Evolutionary conservation across 805 yeast species (phyloP), one percentile per base, ranked within the genome.

Genomic region (Diddensiella transvaalensis): DNA sequence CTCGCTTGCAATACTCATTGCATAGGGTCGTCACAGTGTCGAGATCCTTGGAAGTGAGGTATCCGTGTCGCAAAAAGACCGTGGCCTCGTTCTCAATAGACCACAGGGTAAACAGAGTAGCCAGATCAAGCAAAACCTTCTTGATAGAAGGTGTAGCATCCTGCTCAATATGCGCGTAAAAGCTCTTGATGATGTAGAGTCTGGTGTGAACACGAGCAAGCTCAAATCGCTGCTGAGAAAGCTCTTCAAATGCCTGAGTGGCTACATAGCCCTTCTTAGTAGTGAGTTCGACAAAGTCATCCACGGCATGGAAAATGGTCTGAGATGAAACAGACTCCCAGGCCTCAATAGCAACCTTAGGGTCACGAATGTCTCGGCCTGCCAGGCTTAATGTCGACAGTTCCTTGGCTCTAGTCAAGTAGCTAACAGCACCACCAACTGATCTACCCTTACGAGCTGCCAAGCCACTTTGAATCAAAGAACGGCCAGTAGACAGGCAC

Each of bases 401-500:
- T 19, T 47, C 43, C 23, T 59, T 41, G 49, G 54, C 48, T 39
- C 55, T 39, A 38, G 64, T 61, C 47, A 75, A 62, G 58, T 78
- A 80, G 1, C 61, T 60, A 44, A 78, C 71, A 22, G 76, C 73
- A 11, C 75, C 76, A 11, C 71, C 73, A n/a, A 75, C 73, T 33
- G 57, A 59, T 59, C 74, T 71, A 49, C 77, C 78, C 47, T 69
- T 65, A 44, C 70, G 67, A 30, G 69, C 54, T 4, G 61, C 59
- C 44, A 70, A 62, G 22, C 74, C 73, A 49, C 71, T 68, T 65
- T 78, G 84, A 54, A 82, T 71, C 35, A 83, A 72, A 22, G 93
- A 80, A 65, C 91, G 82, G 49, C 96, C 97, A 50, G 88, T 79
- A 46, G 88, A 83, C 67, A 87, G 80, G 1, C 89, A 85, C 55